These are phyloP conservation scores for Colletotrichum tanaceti DNA, from an alignment of 2,329 filamentous ascomycete genomes.

Conservation along the genomic window DNA sequence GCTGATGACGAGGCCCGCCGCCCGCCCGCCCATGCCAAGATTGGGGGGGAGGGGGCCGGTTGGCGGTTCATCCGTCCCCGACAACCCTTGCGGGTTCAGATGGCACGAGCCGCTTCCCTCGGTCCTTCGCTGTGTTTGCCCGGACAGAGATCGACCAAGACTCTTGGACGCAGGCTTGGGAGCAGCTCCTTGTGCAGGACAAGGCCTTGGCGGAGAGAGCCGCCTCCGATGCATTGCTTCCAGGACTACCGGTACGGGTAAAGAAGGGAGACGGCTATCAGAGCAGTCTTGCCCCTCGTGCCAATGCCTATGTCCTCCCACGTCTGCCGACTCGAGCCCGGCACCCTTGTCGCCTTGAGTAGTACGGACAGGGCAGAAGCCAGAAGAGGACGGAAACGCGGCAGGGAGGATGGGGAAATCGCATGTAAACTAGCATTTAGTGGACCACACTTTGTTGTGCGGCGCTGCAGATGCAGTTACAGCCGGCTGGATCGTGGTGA, in stretches of 20 bases:
- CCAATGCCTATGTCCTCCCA: background rate
- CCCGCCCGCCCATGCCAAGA: conserved; percentile 23
- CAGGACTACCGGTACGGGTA: background rate
- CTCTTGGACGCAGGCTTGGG: conserved; percentile 34
- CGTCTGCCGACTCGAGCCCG: background rate
- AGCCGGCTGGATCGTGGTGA: conserved; percentile 37
- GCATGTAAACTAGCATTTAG: conserved; percentile 20
- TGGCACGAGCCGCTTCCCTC: conserved; percentile 38
- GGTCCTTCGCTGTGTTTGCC: conserved; percentile 29
- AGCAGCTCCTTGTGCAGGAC: conserved; percentile 12
- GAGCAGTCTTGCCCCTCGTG: background rate
- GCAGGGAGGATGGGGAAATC: conserved; percentile 28
- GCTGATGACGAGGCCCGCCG: conserved; percentile 38
- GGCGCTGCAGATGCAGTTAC: conserved; percentile 36
- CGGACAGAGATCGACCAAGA: conserved; percentile 36
- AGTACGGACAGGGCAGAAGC: conserved; percentile 31
- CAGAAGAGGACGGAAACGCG: conserved; percentile 26
- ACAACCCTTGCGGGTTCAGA: conserved; percentile 25
- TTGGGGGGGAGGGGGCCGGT: background rate
- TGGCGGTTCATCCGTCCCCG: conserved; percentile 13
- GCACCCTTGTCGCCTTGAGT: conserved; percentile 14
- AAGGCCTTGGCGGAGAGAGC: conserved; percentile 16
- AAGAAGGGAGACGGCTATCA: conserved; percentile 6
- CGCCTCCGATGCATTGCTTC: conserved; percentile 22
- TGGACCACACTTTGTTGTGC: conserved; percentile 26